A percentile compares a stretch with the other conserved stretches of the same genome.
Conservation (phyloP, 495 filamentous ascomycete species). For the Penicillium longicatenatum region DNA sequence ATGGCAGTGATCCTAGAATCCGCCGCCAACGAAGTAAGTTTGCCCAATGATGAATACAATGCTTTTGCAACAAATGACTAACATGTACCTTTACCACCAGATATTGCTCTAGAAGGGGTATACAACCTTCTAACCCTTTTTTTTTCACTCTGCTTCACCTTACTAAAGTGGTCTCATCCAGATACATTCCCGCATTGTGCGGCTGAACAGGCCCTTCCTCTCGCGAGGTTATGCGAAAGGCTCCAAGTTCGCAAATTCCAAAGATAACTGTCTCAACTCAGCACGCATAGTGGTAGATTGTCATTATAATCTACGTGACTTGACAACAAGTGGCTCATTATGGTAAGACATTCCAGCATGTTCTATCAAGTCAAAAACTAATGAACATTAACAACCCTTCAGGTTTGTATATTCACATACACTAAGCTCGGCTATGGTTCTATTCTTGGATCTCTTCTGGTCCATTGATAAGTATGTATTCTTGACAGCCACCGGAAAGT, state of each 20-base stretch:
- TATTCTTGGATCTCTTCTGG: conserved; percentile 3
- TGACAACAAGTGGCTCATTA: conserved; percentile 1
- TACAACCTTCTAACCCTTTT: neutral
- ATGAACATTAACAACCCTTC: neutral
- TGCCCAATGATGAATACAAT: neutral
- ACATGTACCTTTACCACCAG: neutral
- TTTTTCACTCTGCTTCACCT: neutral
- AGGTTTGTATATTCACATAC: conserved; percentile 5
- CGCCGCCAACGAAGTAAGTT: conserved; percentile 1
- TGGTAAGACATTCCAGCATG: neutral
- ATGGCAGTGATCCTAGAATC: neutral
- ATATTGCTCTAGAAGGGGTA: conserved; percentile 6
- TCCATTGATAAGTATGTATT: conserved; percentile 1
- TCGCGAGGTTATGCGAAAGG: conserved; percentile 1
- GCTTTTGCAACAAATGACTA: neutral
- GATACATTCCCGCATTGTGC: conserved; percentile 2
- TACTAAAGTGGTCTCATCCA: neutral
- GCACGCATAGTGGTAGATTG: conserved; percentile 4
- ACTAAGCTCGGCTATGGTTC: conserved; percentile 1
- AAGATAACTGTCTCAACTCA: neutral
- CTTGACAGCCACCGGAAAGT: neutral
- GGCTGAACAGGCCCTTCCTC: neutral
- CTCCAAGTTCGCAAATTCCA: neutral
- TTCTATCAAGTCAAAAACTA: neutral
- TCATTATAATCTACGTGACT: conserved; percentile 4